Evolutionary conservation across 129 eudicot genomes (phyloP), one percentile per base, ranked within the genome.

Genomic region (Saposhnikovia divaricata): DNA sequence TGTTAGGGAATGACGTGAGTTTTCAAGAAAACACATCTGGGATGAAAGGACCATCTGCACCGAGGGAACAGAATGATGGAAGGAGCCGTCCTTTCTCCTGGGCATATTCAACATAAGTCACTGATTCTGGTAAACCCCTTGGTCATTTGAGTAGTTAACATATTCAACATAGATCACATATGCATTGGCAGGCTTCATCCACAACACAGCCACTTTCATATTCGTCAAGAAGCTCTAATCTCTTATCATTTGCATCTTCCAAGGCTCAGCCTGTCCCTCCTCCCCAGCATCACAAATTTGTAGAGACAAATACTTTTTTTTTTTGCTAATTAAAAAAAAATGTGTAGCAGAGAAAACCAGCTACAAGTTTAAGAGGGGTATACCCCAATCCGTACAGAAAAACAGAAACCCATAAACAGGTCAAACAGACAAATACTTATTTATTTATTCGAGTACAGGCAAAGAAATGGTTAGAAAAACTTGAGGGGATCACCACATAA

Each of bases 131-230:
- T 81, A 83, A 89, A 89, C 74, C 98, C 98, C 81, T 93, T 93
- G 1, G 90, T 93, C 95, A 91, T 85, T 88, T 91, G 98, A 79
- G 89, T 93, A 46, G 83, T 91, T 15, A 93, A 93, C 94, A 93
- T 93, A 46, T 90, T 31, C 34, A 31, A 31, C 92, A 37, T 31
- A 93, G 82, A 68, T 93, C 98, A 3, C 93, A 88, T 6, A 93
- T 92, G 80, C 98, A 93, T 70, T 89, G 92, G 80, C 98, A 89
- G 38, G 96, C 98, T 80, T 93, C 98, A 37, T 85, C 66, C 15
- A 93, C 87, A 12, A 87, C 97, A n/a, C 97, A 92, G 7, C 98
- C 94, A 8, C 80, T 91, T 63, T 87, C 97, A 25, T 87, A 93
- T 61, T 91, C 97, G 51, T 93, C 97, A 0, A 46, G 89, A 42